phyloP scores from a whole-genome alignment of 139 green algal species.

The Chlorella ohadii region DNA sequence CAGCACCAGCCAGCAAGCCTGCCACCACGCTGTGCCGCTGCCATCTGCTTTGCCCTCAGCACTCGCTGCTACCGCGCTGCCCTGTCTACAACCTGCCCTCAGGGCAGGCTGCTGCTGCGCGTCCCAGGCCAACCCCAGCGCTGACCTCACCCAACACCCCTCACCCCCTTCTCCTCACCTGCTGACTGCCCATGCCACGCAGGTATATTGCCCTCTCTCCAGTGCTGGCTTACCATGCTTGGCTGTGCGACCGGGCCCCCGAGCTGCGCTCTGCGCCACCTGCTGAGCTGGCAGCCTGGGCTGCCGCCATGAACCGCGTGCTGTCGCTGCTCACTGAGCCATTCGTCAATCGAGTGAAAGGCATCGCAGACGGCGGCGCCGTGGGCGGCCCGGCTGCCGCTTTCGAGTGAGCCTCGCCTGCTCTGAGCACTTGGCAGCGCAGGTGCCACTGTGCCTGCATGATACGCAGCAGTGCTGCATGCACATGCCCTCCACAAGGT shows the following conservation, averaged over 20 bases:
- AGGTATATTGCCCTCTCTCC: background rate
- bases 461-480: too few species aligned
- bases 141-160: too few species aligned
- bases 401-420: background rate
- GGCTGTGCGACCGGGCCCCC: background rate
- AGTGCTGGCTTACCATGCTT: background rate
- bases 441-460: too few species aligned
- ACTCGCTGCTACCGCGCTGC: too few species aligned
- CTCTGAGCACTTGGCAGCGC: too few species aligned
- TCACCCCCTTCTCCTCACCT: background rate
- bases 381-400: background rate
- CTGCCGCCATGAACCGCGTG: background rate
- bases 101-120: too few species aligned
- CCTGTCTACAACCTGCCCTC: too few species aligned
- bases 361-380: background rate
- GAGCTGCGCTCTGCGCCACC: background rate
- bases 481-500: too few species aligned
- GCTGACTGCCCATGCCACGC: background rate
- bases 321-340: constrained; percentile 1
- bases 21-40: too few species aligned
- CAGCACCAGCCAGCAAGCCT: background rate
- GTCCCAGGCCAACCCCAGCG: too few species aligned
- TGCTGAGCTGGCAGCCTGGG: background rate
- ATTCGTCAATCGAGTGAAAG: background rate
- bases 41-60: too few species aligned